Base-by-base conservation (phyloP, 2,329 filamentous ascomycete species). In the Diaporthe ilicicola region DNA sequence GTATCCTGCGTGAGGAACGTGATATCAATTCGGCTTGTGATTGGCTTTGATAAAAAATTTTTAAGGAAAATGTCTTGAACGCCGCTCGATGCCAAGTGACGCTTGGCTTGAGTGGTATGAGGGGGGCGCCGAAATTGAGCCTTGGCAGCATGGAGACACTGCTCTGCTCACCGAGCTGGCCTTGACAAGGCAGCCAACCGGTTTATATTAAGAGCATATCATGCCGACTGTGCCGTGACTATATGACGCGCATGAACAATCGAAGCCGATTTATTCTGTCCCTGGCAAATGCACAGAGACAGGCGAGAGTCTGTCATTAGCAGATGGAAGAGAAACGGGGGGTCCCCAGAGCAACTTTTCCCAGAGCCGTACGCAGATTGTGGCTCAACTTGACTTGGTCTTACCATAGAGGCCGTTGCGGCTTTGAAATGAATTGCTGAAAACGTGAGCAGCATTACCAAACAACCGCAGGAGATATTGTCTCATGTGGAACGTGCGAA, bases 1-100 rank as follows among this genome's bases (percentile, higher is more conserved):
- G 59, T 50, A 27, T 50, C 29, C 44, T 50, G 42, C 27, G 42
- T 22, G 59, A 15, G 59, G 42, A 64, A 64, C 59, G 59, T 64
- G 59, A 64, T 64, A 44, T 50, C 44, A 64, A 27, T 37, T 29
- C 44, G 59, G 13, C 27, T 34, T 44, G 13, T 50, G 44, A 50
- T 64, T 64, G 59, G 59, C 22, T n/a, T 59, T 9, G 37, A n/a
- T 9, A 15, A 27, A 17, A 19, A 34, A 34, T 4, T 34, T 27
- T 64, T 34, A 17, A 32, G 27, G 10, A 29, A 34, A 62, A 48
- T 62, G 59, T 62, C 29, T 48, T 13, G 27, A 32, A 34, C 44
- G 59, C 44, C 44, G 44, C 44, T 19, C n/a, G 39, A 44, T 22
- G 59, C 59, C 59, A 64, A 64, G 59, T n/a, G 59, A 50, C 59